Percentiles rank a stretch among this genome's conserved stretches.
Conservation (phyloP, 208 protist genomes). For the Trypanosoma avium region DNA sequence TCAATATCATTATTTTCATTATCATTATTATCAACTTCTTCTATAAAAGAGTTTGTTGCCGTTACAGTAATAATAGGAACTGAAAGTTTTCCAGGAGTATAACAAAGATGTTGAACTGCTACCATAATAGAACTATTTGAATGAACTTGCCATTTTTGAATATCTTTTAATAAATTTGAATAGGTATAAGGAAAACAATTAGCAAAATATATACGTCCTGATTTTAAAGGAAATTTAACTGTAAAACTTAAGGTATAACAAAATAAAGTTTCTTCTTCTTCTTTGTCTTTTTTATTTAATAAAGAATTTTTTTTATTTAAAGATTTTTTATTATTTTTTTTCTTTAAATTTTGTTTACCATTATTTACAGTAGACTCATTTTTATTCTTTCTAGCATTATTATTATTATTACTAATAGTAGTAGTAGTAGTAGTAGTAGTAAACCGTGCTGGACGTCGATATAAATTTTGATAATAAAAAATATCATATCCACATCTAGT, state of each 20-base stretch:
- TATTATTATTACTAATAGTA: background rate
- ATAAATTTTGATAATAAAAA: constrained; percentile 83
- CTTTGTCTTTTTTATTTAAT: background rate
- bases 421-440: constrained; percentile 24
- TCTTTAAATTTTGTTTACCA: constrained; percentile 9
- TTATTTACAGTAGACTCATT: constrained; percentile 1
- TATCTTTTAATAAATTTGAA: constrained; percentile 77
- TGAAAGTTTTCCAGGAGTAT: constrained; percentile 76
- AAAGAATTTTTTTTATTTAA: constrained; percentile 1
- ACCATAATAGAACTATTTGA: constrained; percentile 14
- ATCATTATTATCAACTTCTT: constrained; percentile 23
- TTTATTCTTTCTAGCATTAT: background rate
- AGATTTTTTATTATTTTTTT: constrained; percentile 16
- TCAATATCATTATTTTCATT: constrained; percentile 23
- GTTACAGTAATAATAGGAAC: constrained; percentile 94
- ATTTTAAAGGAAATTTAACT: constrained; percentile 71
- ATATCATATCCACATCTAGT: constrained; percentile 65
- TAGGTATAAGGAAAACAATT: constrained; percentile 98
- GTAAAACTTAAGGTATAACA: constrained; percentile 95
- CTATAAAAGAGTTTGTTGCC: constrained; percentile 18
- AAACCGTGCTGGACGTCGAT: constrained; percentile 50
- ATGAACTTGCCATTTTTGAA: constrained; percentile 31
- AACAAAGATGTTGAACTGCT: constrained; percentile 80
- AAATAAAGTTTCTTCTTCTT: constrained; percentile 11
- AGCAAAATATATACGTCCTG: constrained; percentile 90